Conservation (phyloP, 805 yeast genomes). For the Schizosaccharomyces osmophilus region DNA sequence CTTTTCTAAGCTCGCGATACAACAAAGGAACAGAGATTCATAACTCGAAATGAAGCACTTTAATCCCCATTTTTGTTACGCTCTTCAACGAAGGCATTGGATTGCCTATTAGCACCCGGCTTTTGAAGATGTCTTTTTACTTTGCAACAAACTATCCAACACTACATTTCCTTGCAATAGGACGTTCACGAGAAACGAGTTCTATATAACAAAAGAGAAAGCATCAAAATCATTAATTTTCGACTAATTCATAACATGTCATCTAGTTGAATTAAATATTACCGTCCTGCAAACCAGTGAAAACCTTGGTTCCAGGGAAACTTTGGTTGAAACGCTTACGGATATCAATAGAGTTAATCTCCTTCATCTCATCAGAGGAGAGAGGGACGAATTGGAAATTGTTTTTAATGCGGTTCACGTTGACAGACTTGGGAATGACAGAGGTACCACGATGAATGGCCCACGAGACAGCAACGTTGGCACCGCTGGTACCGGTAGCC, state of each 20-base stretch:
- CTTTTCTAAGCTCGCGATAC: too few species aligned
- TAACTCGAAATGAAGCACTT: too few species aligned
- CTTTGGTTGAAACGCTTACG: neutral
- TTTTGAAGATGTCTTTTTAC: too few species aligned
- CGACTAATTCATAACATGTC: neutral
- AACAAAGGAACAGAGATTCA: too few species aligned
- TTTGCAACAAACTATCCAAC: too few species aligned
- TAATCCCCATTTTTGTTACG: too few species aligned
- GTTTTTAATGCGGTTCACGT: constrained; percentile 30
- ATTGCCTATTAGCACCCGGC: too few species aligned
- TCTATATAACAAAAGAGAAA: too few species aligned
- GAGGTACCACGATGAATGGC: constrained; percentile 8
- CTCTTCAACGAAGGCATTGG: too few species aligned
- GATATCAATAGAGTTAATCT: constrained; percentile 10
- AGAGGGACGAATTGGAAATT: constrained; percentile 20
- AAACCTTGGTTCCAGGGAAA: neutral
- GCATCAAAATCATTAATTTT: too few species aligned
- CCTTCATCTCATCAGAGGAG: constrained; percentile 20
- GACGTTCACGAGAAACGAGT: too few species aligned
- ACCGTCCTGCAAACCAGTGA: neutral
- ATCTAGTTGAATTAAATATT: neutral
- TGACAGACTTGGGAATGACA: constrained; percentile 23
- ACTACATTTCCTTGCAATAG: too few species aligned
- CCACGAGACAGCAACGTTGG: constrained; percentile 36
- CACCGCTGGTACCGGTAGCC: constrained; percentile 18